phyloP scores from a whole-genome alignment of 495 filamentous ascomycete species.

The Neurospora africana region DNA sequence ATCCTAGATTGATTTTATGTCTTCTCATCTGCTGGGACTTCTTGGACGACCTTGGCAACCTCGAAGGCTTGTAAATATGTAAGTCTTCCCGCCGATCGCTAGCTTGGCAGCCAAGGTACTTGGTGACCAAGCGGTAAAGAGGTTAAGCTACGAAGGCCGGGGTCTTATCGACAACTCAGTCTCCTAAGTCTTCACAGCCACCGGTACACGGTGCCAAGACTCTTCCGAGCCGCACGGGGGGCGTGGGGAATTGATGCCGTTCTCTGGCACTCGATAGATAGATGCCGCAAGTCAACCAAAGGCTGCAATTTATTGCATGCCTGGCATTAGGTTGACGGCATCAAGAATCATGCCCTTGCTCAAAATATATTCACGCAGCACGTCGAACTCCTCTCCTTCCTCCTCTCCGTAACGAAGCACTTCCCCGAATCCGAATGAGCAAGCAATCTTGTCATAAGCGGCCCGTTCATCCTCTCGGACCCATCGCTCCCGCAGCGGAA shows the following conservation, averaged over 20 bases:
- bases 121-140: conserved; percentile 6
- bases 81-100: conserved; percentile 17
- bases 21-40: conserved; percentile 10
- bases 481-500: conserved; percentile 77
- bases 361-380: conserved; percentile 66
- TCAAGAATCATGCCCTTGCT: conserved; percentile 84
- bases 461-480: conserved; percentile 83
- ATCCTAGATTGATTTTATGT: conserved; percentile 16
- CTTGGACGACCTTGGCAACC: conserved; percentile 13
- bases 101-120: conserved; percentile 1
- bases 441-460: conserved; percentile 76
- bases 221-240: conserved; percentile 3
- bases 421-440: conserved; percentile 84
- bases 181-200: conserved; percentile 12
- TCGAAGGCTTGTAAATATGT: conserved; percentile 15
- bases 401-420: conserved; percentile 73
- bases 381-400: conserved; percentile 80
- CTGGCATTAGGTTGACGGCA: conserved; percentile 75
- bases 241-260: conserved; percentile 16
- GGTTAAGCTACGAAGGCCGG: conserved; percentile 17
- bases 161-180: conserved; percentile 1
- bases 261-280: not conserved
- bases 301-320: conserved; percentile 54
- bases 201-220: conserved; percentile 10
- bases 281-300: not conserved